phyloP scores from a whole-genome alignment of 805 yeast genomes.

The Maudiozyma pseudohumilis region DNA sequence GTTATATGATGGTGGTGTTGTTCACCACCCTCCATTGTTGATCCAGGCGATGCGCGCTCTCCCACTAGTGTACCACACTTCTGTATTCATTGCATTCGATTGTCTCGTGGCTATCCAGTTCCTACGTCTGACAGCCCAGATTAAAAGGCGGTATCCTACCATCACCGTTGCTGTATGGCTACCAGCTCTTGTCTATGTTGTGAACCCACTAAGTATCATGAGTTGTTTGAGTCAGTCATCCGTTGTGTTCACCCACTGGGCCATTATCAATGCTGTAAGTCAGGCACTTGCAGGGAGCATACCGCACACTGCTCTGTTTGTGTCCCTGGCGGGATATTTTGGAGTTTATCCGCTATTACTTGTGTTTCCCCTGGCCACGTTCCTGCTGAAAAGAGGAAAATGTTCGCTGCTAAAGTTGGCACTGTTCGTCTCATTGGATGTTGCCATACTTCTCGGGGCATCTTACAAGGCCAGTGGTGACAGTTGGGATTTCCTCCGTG shows the following conservation, averaged over 20 bases:
- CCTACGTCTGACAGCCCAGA: conserved; percentile 8
- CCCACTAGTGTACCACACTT: neutral
- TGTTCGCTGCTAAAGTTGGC: neutral
- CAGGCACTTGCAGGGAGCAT: conserved; percentile 35
- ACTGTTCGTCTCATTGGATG: neutral
- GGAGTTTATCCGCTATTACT: conserved; percentile 54
- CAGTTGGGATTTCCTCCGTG: conserved; percentile 36
- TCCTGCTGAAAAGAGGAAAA: too few relatives aligned
- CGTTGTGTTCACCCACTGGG: conserved; percentile 47
- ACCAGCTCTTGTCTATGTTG: conserved; percentile 54
- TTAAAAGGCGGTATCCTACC: conserved; percentile 24
- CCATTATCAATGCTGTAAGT: conserved; percentile 39
- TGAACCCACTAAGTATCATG: conserved; percentile 72
- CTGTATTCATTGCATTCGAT: conserved; percentile 44
- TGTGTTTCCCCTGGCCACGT: conserved; percentile 36
- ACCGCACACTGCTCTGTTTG: conserved; percentile 11
- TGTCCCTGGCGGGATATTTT: conserved; percentile 50
- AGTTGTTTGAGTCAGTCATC: conserved; percentile 65
- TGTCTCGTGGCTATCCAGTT: conserved; percentile 45
- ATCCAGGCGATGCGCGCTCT: conserved; percentile 9
- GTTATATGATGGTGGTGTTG: conserved; percentile 69
- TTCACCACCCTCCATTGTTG: conserved; percentile 76
- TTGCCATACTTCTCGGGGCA: conserved; percentile 21
- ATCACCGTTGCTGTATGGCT: conserved; percentile 26
- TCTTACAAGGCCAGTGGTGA: conserved; percentile 35